These are phyloP conservation scores for Samsoniella hepiali DNA, from an alignment of 2,329 filamentous ascomycete genomes.

Conservation along the genomic window DNA sequence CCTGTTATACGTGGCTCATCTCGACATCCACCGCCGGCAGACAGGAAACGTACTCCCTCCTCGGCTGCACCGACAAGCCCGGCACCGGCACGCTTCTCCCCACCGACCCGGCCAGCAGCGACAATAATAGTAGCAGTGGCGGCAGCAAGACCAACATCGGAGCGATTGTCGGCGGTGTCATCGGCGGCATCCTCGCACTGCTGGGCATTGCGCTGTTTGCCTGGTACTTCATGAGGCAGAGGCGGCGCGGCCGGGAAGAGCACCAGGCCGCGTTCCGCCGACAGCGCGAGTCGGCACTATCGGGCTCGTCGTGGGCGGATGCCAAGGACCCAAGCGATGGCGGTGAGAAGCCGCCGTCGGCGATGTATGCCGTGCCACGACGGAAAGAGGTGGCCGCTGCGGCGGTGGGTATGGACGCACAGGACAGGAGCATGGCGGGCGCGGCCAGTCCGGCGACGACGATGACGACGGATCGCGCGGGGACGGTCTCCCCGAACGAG, in stretches of 20 bases:
- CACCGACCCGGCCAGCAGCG: neutral
- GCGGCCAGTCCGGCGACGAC: neutral
- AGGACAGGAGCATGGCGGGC: neutral
- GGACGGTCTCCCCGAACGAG: neutral
- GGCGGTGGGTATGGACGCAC: neutral
- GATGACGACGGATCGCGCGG: neutral
- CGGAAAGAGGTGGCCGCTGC: neutral
- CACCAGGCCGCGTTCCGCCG: neutral
- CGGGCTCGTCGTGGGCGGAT: neutral
- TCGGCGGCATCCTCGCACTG: neutral
- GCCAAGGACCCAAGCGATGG: neutral
- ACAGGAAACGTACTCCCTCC: constrained; percentile 8
- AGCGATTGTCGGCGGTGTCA: constrained; percentile 6
- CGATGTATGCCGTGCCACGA: neutral
- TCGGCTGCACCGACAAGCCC: constrained; percentile 13
- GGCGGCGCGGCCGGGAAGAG: neutral
- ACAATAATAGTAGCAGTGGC: neutral
- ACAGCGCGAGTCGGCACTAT: neutral
- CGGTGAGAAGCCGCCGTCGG: neutral
- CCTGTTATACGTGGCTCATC: constrained; percentile 13
- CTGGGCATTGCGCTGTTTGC: neutral
- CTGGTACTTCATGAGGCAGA: neutral
- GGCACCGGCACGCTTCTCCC: constrained; percentile 8
- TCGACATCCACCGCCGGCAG: neutral
- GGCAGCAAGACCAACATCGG: neutral